Conservation (phyloP, 345 rosid genomes). For the Diplotaxis tenuifolia region DNA sequence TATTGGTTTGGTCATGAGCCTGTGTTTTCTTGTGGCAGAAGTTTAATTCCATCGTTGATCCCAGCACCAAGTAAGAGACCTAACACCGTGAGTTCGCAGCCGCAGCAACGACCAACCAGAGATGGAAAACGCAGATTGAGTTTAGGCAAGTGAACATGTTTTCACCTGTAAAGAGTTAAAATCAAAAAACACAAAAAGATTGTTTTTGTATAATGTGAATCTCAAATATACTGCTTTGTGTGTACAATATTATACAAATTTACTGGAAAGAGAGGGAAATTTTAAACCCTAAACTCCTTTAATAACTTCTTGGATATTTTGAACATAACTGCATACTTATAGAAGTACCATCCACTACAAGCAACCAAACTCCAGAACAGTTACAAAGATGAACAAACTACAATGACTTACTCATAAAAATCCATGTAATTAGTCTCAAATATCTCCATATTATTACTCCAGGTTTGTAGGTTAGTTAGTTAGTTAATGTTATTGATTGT, state of each 20-base stretch:
- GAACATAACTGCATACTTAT: not conserved
- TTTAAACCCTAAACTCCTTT: not conserved
- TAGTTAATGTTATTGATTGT: conserved; percentile 2
- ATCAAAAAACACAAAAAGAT: too few relatives aligned
- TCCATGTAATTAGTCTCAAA: conserved; percentile 12
- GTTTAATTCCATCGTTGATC: conserved; percentile 65
- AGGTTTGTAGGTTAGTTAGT: not conserved
- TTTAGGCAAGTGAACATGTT: conserved; percentile 43
- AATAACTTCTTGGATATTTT: not conserved
- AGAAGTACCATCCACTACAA: conserved; percentile 58
- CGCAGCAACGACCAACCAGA: conserved; percentile 32
- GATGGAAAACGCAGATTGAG: conserved; percentile 60
- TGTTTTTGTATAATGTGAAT: conserved; percentile 14
- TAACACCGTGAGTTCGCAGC: conserved; percentile 36
- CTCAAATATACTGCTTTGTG: not conserved
- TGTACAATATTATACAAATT: not conserved
- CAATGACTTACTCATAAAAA: not conserved
- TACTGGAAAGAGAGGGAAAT: not conserved
- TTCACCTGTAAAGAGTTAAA: too few relatives aligned
- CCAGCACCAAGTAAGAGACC: conserved; percentile 67
- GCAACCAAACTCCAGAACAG: conserved; percentile 75
- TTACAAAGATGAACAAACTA: conserved; percentile 52
- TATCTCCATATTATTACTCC: not conserved
- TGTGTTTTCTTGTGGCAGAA: conserved; percentile 41
- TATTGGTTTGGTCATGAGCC: not conserved